Evolutionary conservation across 495 filamentous ascomycete species (phyloP), one percentile per base, ranked within the genome.

Genomic region (Aspergillus leporis): DNA sequence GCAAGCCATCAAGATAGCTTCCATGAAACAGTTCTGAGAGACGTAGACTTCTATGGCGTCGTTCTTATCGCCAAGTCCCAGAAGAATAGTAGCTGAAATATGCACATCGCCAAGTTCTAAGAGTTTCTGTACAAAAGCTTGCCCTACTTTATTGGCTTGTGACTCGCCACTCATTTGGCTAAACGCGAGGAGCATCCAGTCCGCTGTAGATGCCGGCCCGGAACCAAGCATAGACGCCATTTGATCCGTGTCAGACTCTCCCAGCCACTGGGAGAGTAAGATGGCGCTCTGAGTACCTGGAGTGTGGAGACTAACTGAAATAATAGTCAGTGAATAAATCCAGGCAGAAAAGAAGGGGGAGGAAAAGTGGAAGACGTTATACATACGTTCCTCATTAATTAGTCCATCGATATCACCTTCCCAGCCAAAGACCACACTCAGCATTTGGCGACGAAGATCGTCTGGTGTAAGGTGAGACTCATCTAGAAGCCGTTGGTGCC

Each of bases 31-130:
- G 66, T 88, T 91, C 59, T 91, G 91, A 19, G 93, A 97, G 34
- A 97, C 85, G 69, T 98, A 98, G 34, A 98, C 90, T 69, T 98
- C 94, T 60, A 98, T 89, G 0, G 95, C 94, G 71, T 98, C 95
- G 63, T 96, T 93, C 61, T 87, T 83, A 64, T 97, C 93, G 8
- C 92, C 95, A 65, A 98, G 83, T 16, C 92, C 93, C 16, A 98
- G 85, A 59, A 98, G 82, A 60, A 97, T 91, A 9, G 95, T 90
- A 23, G 91, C 91, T 9, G 95, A 90, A 0, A 91, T 90, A 67
- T 98, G 94, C 2, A 97, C 81, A 64, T 98, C 94, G 41, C 91
- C 92, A 62, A 87, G 87, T 68, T 96, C 91, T 8, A 98, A 79
- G 5, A 98, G 75, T 56, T 92, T 87, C 77, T 96, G 91, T 21